Percentiles rank a stretch among this genome's conserved stretches.
phyloP scores from a whole-genome alignment of 2,329 filamentous ascomycete species.

The Cercospora sp. region DNA sequence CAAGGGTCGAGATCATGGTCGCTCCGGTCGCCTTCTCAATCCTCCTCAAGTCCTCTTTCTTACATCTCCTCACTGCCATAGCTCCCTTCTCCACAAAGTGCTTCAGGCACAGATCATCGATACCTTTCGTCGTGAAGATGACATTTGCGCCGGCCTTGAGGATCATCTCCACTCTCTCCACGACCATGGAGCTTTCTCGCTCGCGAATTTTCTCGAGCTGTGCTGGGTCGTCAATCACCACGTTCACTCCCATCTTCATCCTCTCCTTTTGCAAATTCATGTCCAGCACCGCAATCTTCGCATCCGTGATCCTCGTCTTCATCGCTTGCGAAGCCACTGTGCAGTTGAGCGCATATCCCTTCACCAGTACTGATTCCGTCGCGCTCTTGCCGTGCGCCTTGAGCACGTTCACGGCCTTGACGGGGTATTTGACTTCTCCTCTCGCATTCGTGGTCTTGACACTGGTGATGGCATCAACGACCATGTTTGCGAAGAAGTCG shows the following conservation, averaged over 20 bases:
- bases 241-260: constrained; percentile 98
- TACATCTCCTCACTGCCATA: constrained; percentile 94
- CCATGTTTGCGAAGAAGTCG: constrained; percentile 96
- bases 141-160: constrained; percentile 97
- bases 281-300: constrained; percentile 94
- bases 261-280: constrained; percentile 99
- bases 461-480: constrained; percentile 91
- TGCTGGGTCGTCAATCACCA: constrained; percentile 94
- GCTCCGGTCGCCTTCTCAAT: constrained; percentile 96
- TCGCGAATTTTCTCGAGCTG: constrained; percentile 97
- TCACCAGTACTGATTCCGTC: constrained; percentile 84
- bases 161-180: constrained; percentile 95
- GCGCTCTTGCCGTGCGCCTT: constrained; percentile 96
- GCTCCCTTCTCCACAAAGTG: constrained; percentile 90
- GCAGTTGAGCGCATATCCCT: constrained; percentile 97
- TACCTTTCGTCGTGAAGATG: constrained; percentile 94
- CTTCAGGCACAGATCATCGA: constrained; percentile 94
- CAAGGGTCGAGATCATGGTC: constrained; percentile 87
- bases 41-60: constrained; percentile 95
- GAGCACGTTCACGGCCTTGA: constrained; percentile 98
- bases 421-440: constrained; percentile 91
- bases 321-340: constrained; percentile 98
- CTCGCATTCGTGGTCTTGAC: constrained; percentile 92
- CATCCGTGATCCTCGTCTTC: constrained; percentile 86
- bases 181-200: constrained; percentile 86